Evolutionary conservation across 805 yeast genomes (phyloP), one percentile per base, ranked within the genome.

Genomic region (Yarrowia divulgata): DNA sequence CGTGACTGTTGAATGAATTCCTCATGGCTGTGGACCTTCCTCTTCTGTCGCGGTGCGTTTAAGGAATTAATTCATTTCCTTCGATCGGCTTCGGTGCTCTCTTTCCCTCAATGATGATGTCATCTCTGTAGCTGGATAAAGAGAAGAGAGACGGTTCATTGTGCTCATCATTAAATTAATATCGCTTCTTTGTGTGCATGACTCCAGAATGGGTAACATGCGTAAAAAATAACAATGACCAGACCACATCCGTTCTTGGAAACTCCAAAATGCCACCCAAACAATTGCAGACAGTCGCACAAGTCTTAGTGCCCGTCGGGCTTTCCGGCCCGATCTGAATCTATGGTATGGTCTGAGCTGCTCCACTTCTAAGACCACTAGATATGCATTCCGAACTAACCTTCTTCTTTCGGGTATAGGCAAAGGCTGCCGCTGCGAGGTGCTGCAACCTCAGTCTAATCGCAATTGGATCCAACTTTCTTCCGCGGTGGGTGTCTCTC

Each of bases 71-170:
- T n/a, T 32, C 5, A 8, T n/a, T 34, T 40, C 8, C 8, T 12
- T 39, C 55, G 55, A 50, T 50, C 40, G 9, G 5, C n/a, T 18
- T 50, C 55, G 39, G 34, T 14, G 55, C 55, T 50, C 55, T 50
- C 55, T 49, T 29, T 29, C 34, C 13, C 50, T 8, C 9, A 6
- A 50, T 50, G 55, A 50, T 50, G 55, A 48, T 32, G 54, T 48
- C 54, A 48, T 32, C 13, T n/a, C 50, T 46, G 34, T 23, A 23
- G 29, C 3, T 23, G 29, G 29, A 23, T 23, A 23, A 23, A 23
- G 29, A 23, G 29, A n/a, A 23, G 29, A 23, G 29, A 23, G 4
- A 2, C 2, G 29, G 29, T 23, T 23, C 29, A 23, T 23, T 23
- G 29, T 23, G 29, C 29, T 23, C 29, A 23, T 23, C 29, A 23